Base-by-base conservation (phyloP, 192 early-diverging fungal species). In the Chytriomyces confervae region DNA sequence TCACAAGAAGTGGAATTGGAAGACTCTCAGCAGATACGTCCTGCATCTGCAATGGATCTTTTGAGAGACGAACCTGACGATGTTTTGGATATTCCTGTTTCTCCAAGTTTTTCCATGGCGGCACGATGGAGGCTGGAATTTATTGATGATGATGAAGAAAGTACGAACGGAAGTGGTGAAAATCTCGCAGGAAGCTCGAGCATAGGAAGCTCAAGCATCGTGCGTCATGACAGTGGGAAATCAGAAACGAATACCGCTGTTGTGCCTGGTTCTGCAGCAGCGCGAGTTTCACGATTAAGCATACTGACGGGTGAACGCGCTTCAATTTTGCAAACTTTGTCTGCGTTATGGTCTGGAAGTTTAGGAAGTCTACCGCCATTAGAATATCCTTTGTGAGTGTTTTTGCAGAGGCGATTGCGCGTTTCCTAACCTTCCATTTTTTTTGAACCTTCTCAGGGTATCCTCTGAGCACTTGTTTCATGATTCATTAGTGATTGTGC, bases 381-480 rank as follows among this genome's bases (percentile, higher is more conserved):
- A 48, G 91, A 91, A 50, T 92, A 89, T 78, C 94, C 94, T 0
- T 79, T 92, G 91, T 93, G 84, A 84, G 87, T 6, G 69, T 72
- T 13, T 10, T 50, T 72, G 73, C 1, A 9, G 1, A 16, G 13
- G 10, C 29, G 36, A n/a, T 18, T 66, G 50, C 4, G 29, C 27
- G 4, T 36, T 73, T 18, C 9, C 3, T 76, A 24, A 24, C 63
- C 7, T 57, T 1, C 36, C 43, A 2, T 24, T 63, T 75, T 63
- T 63, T 11, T 75, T 63, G 53, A 0, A 60, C 5, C 9, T 60
- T 50, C 60, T 75, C 24, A 85, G 82, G 69, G 76, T 82, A 5
- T 83, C 92, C 3, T 93, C 91, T 3, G 95, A 97, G 68, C 96
- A 99, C 77, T 84, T 99, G 5, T 92, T 99, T 67, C 80, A 80